Conservation (phyloP, 345 rosid genomes). For the Citrus inodora region DNA sequence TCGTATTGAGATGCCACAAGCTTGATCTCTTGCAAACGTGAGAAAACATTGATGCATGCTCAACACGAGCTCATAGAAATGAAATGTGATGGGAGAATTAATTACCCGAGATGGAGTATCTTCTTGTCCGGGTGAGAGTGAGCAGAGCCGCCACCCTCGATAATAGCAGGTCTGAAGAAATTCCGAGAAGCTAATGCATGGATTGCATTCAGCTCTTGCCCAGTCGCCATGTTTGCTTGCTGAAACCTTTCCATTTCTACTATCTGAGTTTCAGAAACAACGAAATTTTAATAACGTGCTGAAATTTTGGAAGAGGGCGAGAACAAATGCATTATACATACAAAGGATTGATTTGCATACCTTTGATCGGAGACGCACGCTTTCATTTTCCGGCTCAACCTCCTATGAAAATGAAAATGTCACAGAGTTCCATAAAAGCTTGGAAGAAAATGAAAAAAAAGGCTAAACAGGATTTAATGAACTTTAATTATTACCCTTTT, state of each 20-base stretch:
- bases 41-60: too few relatives aligned
- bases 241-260: slow-evolving; percentile 84
- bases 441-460: not conserved
- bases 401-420: slow-evolving; percentile 37
- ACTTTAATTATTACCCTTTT: too few relatives aligned
- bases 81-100: not conserved
- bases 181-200: slow-evolving; percentile 86
- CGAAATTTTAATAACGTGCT: too few relatives aligned
- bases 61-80: too few relatives aligned
- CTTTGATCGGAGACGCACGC: slow-evolving; percentile 66
- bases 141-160: slow-evolving; percentile 39
- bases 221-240: slow-evolving; percentile 67
- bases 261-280: slow-evolving; percentile 36
- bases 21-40: too few relatives aligned
- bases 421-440: not conserved
- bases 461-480: too few relatives aligned
- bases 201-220: slow-evolving; percentile 67
- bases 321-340: not conserved
- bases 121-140: slow-evolving; percentile 72
- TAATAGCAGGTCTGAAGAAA: slow-evolving; percentile 63
- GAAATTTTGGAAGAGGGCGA: not conserved
- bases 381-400: slow-evolving; percentile 89
- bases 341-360: slow-evolving; percentile 27
- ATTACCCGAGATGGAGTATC: slow-evolving; percentile 74
- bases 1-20: not conserved